Base-by-base conservation (phyloP, 441 rosid species). In the Aquilaria agallochum region DNA sequence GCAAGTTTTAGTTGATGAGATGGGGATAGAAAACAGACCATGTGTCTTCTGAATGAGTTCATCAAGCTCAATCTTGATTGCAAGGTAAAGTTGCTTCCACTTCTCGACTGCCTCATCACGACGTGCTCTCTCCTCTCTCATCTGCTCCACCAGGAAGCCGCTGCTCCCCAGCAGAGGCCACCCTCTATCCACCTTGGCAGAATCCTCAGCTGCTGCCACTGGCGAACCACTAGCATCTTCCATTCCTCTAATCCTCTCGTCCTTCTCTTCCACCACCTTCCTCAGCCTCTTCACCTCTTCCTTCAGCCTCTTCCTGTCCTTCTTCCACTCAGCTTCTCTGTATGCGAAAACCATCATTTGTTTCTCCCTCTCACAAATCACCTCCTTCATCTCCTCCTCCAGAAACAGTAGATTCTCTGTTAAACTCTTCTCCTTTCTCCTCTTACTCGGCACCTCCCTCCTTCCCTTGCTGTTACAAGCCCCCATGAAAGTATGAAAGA, bases 41-140 rank as follows among this genome's bases (percentile, higher is more conserved):
- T 76, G 80, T 68, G 95, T 77, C 59, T 64, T 81, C 64, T 80
- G 87, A 51, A 91, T 80, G 67, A 91, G 92, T 68, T 86, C 75
- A 68, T 91, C 96, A 66, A 91, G 90, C 92, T 91, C 94, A 14
- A 69, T 75, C 81, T 85, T 91, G 69, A 91, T 88, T 65, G 94
- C 81, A 40, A 84, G 90, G 57, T 88, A 91, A 27, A 91, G 88
- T 20, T 75, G 86, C 76, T 91, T 91, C 97, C 97, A 91, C 57
- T 80, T 86, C 70, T 84, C 89, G 44, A 82, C 90, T 27, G 92
- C 87, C 50, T 86, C 89, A 65, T 91, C 96, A 51, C 92, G 64
- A 64, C 81, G 58, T 0, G 80, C 78, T 56, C 90, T 88, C 70
- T 91, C 97, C 71, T 83, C 72, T 66, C 74, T 76, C 87, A 81